phyloP scores from a whole-genome alignment of 257 asterid genomes.

The Paraleonurus japonicus region DNA sequence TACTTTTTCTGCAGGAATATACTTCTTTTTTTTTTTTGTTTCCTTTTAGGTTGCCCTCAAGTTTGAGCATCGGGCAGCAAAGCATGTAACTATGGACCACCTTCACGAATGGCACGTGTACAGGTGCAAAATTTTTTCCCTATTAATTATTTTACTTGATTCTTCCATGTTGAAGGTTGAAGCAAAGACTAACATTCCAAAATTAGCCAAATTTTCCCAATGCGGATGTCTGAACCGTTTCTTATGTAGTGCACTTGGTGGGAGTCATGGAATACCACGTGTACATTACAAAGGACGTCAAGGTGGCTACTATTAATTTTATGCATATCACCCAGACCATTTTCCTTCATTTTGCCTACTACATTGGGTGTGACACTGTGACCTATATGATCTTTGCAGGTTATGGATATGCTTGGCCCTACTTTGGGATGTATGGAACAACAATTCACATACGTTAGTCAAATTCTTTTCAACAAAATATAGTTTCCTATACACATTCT shows the following conservation, averaged over 20 bases:
- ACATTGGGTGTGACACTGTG: not conserved
- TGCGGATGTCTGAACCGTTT: not conserved
- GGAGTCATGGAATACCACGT: conserved; percentile 84
- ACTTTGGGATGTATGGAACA: conserved; percentile 90
- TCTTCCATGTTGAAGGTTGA: not conserved
- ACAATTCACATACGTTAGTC: too few relatives aligned
- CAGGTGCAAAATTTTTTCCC: conserved; percentile 34
- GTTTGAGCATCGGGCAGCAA: conserved; percentile 81
- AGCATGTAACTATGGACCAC: conserved; percentile 84
- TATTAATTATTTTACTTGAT: not conserved
- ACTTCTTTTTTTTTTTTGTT: not conserved
- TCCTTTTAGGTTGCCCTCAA: too few relatives aligned
- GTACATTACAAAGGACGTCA: too few relatives aligned
- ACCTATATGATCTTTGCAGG: conserved; percentile 48
- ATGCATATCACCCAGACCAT: too few relatives aligned
- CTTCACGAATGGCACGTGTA: conserved; percentile 87
- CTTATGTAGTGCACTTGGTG: conserved; percentile 61
- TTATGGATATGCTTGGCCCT: conserved; percentile 97
- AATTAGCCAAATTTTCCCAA: too few relatives aligned
- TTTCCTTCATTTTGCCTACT: too few relatives aligned
- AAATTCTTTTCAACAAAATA: too few relatives aligned
- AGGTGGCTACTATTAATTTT: too few relatives aligned
- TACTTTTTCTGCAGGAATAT: not conserved
- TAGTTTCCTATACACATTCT: too few relatives aligned
- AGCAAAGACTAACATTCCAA: too few relatives aligned